phyloP scores from a whole-genome alignment of 768 basidiomycete genomes.

The Amanita jacksonii region DNA sequence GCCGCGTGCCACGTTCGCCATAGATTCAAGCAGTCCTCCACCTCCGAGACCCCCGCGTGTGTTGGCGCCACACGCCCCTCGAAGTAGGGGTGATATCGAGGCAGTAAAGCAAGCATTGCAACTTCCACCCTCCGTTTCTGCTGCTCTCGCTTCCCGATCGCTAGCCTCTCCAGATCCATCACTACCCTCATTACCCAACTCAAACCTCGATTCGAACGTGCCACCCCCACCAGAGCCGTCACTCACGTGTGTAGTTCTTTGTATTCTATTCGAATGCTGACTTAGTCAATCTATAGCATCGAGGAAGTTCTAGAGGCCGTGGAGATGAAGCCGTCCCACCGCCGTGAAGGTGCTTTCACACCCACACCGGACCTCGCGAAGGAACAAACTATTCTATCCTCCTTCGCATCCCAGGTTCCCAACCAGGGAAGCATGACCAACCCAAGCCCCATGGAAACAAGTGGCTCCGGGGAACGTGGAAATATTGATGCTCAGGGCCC shows the following conservation, averaged over 20 bases:
- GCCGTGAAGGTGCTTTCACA: constrained; percentile 62
- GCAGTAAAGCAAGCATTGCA: constrained; percentile 51
- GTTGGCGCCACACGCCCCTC: constrained; percentile 41
- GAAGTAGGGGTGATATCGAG: constrained; percentile 39
- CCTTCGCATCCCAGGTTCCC: constrained; percentile 8
- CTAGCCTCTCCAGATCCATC: constrained; percentile 11
- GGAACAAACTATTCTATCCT: constrained; percentile 4
- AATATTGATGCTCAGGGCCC: not conserved
- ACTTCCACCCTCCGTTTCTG: constrained; percentile 44
- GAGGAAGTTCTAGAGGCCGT: constrained; percentile 2
- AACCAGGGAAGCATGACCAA: not conserved
- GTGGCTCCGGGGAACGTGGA: not conserved
- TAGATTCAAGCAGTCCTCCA: constrained; percentile 33
- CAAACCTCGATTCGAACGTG: not conserved
- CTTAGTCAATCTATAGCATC: not conserved
- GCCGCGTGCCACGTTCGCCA: constrained; percentile 44
- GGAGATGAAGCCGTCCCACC: constrained; percentile 24
- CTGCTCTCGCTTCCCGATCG: constrained; percentile 25
- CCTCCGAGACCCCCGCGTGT: constrained; percentile 59
- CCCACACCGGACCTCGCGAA: constrained; percentile 24
- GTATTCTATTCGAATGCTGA: constrained; percentile 8
- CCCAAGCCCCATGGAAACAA: not conserved
- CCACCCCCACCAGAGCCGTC: not conserved
- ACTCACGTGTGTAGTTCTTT: constrained; percentile 12
- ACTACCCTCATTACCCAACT: constrained; percentile 12